These are phyloP conservation scores for Melampsora occidentalis DNA, from an alignment of 1,284 basidiomycete species.

Conservation along the genomic window DNA sequence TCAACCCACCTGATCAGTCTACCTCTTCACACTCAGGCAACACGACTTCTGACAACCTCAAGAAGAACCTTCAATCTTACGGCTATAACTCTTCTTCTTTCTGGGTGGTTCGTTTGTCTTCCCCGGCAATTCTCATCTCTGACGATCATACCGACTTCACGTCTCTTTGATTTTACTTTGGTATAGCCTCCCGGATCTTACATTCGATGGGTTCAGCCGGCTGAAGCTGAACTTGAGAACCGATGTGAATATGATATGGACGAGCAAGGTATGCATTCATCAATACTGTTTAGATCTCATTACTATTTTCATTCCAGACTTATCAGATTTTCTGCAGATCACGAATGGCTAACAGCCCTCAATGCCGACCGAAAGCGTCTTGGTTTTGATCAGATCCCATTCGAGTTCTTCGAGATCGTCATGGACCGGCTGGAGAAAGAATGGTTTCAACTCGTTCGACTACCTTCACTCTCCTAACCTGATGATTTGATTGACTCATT, in stretches of 20 bases:
- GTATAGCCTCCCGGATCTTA: constrained; percentile 43
- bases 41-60: constrained; percentile 8
- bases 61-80: constrained; percentile 31
- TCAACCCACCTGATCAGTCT: constrained; percentile 10
- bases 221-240: constrained; percentile 83
- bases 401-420: constrained; percentile 89
- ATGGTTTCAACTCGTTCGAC: constrained; percentile 75
- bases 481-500: background rate
- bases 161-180: constrained; percentile 11
- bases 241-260: constrained; percentile 99
- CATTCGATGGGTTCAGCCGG: constrained; percentile 58
- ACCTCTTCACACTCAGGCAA: background rate
- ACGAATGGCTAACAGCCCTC: constrained; percentile 86
- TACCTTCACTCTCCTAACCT: background rate
- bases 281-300: background rate
- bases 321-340: constrained; percentile 61
- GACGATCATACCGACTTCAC: constrained; percentile 33
- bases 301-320: constrained; percentile 9
- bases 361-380: constrained; percentile 80
- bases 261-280: constrained; percentile 71
- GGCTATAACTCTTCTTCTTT: constrained; percentile 31
- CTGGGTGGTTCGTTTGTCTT: constrained; percentile 36
- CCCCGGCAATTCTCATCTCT: constrained; percentile 10
- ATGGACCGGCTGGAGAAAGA: constrained; percentile 98
- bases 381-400: constrained; percentile 69